Conservation (phyloP, 176 grass and related monocot genomes). For the Hsuehochloa calcarea region DNA sequence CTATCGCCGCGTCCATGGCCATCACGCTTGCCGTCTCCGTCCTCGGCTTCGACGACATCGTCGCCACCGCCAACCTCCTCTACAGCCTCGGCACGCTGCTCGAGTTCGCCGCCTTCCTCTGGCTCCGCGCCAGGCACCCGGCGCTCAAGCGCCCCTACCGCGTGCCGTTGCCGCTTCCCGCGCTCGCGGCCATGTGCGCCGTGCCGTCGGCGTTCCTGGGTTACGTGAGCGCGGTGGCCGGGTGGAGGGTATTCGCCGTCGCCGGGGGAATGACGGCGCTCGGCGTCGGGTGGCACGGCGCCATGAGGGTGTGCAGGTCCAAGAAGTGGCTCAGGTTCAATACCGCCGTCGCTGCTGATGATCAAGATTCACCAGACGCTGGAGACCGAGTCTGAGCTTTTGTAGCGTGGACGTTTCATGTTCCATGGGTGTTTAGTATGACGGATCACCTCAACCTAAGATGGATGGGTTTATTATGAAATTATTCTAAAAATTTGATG, state of each 20-base stretch:
- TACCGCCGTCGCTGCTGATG: not conserved
- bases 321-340: slow-evolving; percentile 49
- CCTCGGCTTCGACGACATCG: slow-evolving; percentile 57
- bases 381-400: not conserved
- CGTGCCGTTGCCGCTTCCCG: slow-evolving; percentile 33
- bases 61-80: slow-evolving; percentile 49
- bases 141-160: slow-evolving; percentile 44
- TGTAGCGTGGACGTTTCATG: no score
- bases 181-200: slow-evolving; percentile 28
- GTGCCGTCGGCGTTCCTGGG: slow-evolving; percentile 33
- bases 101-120: slow-evolving; percentile 53
- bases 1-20: slow-evolving; percentile 35
- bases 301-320: slow-evolving; percentile 43
- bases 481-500: no score
- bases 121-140: slow-evolving; percentile 21
- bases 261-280: slow-evolving; percentile 18
- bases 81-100: slow-evolving; percentile 53
- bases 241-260: slow-evolving; percentile 29
- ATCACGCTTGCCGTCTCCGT: slow-evolving; percentile 39
- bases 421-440: not conserved
- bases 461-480: no score
- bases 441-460: no score
- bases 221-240: slow-evolving; percentile 28
- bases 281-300: slow-evolving; percentile 21
- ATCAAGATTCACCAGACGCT: not conserved